Evolutionary conservation across 2,329 filamentous ascomycete genomes (phyloP).

Genomic region (Pyrenophora seminiperda): DNA sequence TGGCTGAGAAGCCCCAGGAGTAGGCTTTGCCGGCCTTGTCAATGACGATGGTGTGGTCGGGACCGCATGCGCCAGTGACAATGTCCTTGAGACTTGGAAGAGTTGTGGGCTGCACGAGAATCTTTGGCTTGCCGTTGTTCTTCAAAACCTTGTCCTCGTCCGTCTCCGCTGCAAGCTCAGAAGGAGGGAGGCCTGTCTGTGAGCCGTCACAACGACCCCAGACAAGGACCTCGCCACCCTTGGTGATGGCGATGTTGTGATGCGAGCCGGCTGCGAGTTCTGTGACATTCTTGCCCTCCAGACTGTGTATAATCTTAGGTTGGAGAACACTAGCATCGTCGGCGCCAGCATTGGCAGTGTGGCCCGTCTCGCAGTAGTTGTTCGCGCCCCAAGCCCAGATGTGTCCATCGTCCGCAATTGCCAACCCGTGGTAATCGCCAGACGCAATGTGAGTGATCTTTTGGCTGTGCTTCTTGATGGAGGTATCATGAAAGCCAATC

Average conservation of each 20-base stretch:
- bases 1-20: constrained; percentile 80
- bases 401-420: constrained; percentile 68
- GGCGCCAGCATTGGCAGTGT: constrained; percentile 66
- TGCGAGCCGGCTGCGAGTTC: constrained; percentile 75
- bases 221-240: constrained; percentile 60
- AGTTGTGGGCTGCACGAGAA: constrained; percentile 68
- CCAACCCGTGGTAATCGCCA: constrained; percentile 83
- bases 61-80: constrained; percentile 64
- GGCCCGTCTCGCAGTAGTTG: constrained; percentile 81
- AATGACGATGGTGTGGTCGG: constrained; percentile 75
- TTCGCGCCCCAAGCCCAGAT: constrained; percentile 87
- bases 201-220: constrained; percentile 66
- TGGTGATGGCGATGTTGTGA: constrained; percentile 68
- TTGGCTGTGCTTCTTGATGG: constrained; percentile 50
- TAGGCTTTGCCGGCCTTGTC: constrained; percentile 71
- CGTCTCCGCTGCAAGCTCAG: constrained; percentile 33
- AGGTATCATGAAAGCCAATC: constrained; percentile 57
- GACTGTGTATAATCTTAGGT: constrained; percentile 64
- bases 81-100: constrained; percentile 65
- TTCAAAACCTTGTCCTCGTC: constrained; percentile 54
- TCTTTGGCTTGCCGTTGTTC: constrained; percentile 68
- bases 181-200: constrained; percentile 55
- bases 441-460: constrained; percentile 66
- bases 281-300: constrained; percentile 67
- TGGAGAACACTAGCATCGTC: constrained; percentile 75